Percentiles rank a stretch among this genome's conserved stretches.
phyloP scores from a whole-genome alignment of 139 green algal species.

The Bryopsis sp. region DNA sequence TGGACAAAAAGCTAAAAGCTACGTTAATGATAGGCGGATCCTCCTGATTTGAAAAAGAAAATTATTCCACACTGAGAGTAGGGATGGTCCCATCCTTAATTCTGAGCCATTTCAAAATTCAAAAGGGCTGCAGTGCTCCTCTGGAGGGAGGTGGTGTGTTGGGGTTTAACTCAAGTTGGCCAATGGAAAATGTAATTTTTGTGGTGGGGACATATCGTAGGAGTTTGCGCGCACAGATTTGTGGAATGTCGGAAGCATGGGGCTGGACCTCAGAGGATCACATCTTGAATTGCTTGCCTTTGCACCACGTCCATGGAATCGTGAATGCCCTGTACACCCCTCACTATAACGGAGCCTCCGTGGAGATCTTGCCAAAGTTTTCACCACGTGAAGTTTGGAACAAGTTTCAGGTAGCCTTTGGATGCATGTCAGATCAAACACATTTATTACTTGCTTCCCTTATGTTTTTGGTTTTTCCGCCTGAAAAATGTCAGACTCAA shows the following conservation, averaged over 20 bases:
- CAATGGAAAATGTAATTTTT: too few species aligned
- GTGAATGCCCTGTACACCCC: conserved; percentile 83
- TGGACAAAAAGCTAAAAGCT: too few species aligned
- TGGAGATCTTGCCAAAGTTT: conserved; percentile 78
- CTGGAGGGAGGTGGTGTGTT: too few species aligned
- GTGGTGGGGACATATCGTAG: conserved; percentile 20
- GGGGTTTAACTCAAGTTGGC: too few species aligned
- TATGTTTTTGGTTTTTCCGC: neutral
- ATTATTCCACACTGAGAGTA: neutral
- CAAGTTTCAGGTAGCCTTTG: conserved; percentile 42
- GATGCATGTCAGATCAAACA: too few species aligned
- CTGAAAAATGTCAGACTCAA: neutral
- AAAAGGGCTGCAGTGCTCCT: too few species aligned
- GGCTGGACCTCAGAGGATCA: conserved; percentile 56
- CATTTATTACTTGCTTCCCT: too few species aligned
- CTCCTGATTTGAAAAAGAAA: too few species aligned
- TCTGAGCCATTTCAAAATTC: too few species aligned
- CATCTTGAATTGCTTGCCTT: conserved; percentile 82
- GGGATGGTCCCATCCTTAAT: neutral
- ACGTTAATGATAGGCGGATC: too few species aligned
- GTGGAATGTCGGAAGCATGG: conserved; percentile 61
- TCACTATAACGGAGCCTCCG: conserved; percentile 49
- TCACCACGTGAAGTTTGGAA: conserved; percentile 50
- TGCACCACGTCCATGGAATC: conserved; percentile 94
- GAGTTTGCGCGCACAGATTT: conserved; percentile 63